A percentile compares a stretch with the other conserved stretches of the same genome.
Conservation (phyloP, 352 stramenopile genomes). For the Phytopythium chamaehyphon region DNA sequence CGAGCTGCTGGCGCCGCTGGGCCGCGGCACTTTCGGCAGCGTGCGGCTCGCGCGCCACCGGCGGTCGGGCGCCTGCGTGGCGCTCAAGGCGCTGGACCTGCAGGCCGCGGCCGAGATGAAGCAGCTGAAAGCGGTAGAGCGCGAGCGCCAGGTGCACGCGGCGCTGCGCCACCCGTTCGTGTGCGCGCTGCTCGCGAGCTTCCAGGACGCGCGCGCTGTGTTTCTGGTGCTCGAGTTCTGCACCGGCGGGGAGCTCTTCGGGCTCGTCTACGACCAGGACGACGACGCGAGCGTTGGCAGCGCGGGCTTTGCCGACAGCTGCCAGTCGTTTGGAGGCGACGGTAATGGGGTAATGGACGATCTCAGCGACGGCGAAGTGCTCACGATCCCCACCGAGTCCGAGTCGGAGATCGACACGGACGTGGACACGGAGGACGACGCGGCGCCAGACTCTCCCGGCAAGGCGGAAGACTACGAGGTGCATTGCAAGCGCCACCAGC, state of each 20-base stretch:
- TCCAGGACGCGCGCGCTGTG: constrained; percentile 66
- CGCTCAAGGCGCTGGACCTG: constrained; percentile 55
- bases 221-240: constrained; percentile 81
- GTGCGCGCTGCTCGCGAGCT: constrained; percentile 52
- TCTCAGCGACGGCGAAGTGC: constrained; percentile 1
- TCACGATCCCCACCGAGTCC: neutral
- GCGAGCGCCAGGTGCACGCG: constrained; percentile 66
- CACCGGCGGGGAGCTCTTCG: constrained; percentile 79
- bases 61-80: constrained; percentile 46
- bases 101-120: constrained; percentile 41
- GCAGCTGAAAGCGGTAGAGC: constrained; percentile 65
- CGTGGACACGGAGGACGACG: constrained; percentile 19
- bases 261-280: constrained; percentile 77
- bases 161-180: constrained; percentile 57
- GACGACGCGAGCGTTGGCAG: constrained; percentile 35
- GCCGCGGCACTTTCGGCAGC: constrained; percentile 63
- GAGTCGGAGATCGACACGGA: neutral
- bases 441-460: constrained; percentile 18
- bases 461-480: constrained; percentile 11
- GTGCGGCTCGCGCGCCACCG: constrained; percentile 63
- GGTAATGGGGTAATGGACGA: too few species aligned
- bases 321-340: neutral
- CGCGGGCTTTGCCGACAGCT: constrained; percentile 1
- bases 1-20: constrained; percentile 59
- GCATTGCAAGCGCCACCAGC: constrained; percentile 17